Conservation (phyloP, 108 stramenopile genomes). For the Pseudonitzschia pungens region DNA sequence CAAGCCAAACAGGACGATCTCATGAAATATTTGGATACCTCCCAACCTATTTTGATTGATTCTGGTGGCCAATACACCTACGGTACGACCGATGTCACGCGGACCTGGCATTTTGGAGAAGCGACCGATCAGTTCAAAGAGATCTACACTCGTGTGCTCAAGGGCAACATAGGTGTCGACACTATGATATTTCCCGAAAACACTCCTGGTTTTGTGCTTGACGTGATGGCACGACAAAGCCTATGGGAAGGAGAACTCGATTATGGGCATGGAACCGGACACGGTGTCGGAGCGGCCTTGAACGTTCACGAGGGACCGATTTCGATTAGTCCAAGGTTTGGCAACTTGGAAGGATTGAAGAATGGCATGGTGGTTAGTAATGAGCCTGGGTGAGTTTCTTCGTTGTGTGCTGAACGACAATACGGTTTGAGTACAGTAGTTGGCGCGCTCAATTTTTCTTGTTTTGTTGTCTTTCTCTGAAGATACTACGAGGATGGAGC, state of each 20-base stretch:
- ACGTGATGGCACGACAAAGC: conserved; percentile 89
- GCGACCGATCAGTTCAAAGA: conserved; percentile 70
- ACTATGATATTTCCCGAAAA: conserved; percentile 91
- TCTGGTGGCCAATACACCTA: conserved; percentile 92
- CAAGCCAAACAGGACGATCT: conserved; percentile 69
- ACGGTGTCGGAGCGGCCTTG: conserved; percentile 94
- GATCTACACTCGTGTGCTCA: conserved; percentile 90
- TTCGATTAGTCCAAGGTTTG: conserved; percentile 63
- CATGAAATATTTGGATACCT: conserved; percentile 65
- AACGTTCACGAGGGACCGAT: conserved; percentile 98
- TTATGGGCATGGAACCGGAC: conserved; percentile 97
- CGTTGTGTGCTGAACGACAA: background rate
- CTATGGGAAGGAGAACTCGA: conserved; percentile 92
- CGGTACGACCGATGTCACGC: conserved; percentile 97
- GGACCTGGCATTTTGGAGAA: conserved; percentile 95
- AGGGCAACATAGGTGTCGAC: conserved; percentile 95
- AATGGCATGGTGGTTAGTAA: conserved; percentile 96
- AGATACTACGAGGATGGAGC: conserved; percentile 88
- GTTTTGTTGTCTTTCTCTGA: background rate
- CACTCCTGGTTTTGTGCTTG: conserved; percentile 92
- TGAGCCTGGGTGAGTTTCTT: conserved; percentile 86
- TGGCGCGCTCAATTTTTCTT: background rate
- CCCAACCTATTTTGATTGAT: conserved; percentile 87
- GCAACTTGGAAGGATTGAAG: conserved; percentile 76
- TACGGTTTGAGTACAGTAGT: too few species aligned